Evolutionary conservation across 2,329 filamentous ascomycete species (phyloP), one percentile per base, ranked within the genome.

Genomic region (Graphilbum fragrans): DNA sequence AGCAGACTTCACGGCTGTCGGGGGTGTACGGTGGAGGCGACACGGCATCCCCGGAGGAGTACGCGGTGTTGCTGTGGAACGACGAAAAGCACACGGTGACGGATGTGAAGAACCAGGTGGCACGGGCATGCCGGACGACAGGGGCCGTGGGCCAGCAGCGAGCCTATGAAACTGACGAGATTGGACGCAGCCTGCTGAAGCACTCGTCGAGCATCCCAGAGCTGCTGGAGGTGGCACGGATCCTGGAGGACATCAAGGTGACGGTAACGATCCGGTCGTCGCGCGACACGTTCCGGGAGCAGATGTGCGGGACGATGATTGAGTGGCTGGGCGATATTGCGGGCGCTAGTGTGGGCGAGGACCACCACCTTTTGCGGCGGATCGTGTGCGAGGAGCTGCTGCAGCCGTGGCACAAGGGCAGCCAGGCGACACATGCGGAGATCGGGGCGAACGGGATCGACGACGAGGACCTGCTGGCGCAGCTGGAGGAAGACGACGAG

Each of bases 301-400:
- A 96, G 58, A 98, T 98, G 93, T 95, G 88, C 53, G 87, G 85
- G n/a, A 86, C 87, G 16, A 90, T 98, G 46, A 82, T 98, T 41
- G 88, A 95, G 53, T 98, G 93, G 93, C 72, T 98, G 18, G 74
- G 80, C 40, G 93, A 98, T 59, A 93, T 98, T 53, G 77, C 87
- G 8, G 87, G 87, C 23, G 95, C 88, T 59, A 82, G 78, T 41
- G 83, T 94, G 37, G 86, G 86, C 2, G 69, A 77, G 25, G 86
- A 98, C 54, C 75, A 79, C 47, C 70, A 84, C 45, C 77, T 96
- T 17, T 66, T 98, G 35, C 76, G 87, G 31, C 80, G 77, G 39
- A 78, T 82, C 7, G 77, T 98, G 32, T 98, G 92, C 54, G 86
- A 96, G 58, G 86, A 98, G 59, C 73, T 96, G 53, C 75, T 98